Base-by-base conservation (phyloP, 305 asterid genomes). In the Fraxinus baroniana region DNA sequence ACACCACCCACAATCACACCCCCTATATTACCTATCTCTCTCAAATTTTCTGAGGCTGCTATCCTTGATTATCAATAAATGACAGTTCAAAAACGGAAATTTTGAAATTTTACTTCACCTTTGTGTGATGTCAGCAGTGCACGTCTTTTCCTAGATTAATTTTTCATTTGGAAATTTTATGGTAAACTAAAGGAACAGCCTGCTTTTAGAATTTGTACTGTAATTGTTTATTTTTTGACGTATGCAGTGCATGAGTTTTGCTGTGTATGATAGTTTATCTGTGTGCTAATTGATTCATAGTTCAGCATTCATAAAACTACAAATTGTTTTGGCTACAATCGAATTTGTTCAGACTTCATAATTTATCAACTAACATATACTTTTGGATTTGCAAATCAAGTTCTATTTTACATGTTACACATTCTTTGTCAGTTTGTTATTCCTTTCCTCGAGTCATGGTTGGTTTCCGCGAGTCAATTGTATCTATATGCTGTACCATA, bases 361-460 rank as follows among this genome's bases (percentile, higher is more conserved):
- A 71, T 30, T 71, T 18, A 13, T 71, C 6, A 71, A 15, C 76
- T 32, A 32, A 20, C 12, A 71, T 17, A 15, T 71, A 33, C 15
- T 71, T 71, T 33, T 8, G 76, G 76, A 26, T 28, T 15, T 28
- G 24, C 66, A 55, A 55, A 68, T 68, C 74, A 26, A 4, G 76
- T 71, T 17, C 76, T 71, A 33, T 32, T 32, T 35, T 32, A 15
- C 44, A 32, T 9, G 33, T 13, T 70, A 32, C 22, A 71, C 76
- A 71, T 71, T 71, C 76, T 2, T 30, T 70, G 35, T 55, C 72
- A 44, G 3, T 20, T 49, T 15, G 44, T 7, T 75, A 33, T 76
- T 9, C 46, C 5, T 79, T 79, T 55, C 52, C 12, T 24, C 36
- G 77, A 68, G 60, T 74, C 81, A 36, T 36, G 71, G 30, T 79